Percentiles rank a stretch among this genome's conserved stretches.
Conservation (phyloP, 768 basidiomycete species). For the Termitomyces sp. region DNA sequence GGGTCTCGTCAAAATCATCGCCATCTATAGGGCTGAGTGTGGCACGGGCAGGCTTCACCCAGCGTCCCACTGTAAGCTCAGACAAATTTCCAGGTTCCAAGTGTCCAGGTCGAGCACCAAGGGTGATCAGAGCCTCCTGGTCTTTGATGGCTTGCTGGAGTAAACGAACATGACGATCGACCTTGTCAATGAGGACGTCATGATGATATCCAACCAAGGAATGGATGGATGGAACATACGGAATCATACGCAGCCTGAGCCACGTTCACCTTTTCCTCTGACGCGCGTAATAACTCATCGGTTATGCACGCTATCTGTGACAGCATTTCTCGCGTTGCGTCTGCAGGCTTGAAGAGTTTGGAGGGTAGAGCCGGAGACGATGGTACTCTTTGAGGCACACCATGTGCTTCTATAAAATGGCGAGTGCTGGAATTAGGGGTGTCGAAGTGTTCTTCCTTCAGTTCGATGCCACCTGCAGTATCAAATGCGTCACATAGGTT, state of each 20-base stretch:
- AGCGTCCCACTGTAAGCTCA: conserved; percentile 54
- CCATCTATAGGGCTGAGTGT: conserved; percentile 37
- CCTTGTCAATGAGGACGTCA: conserved; percentile 31
- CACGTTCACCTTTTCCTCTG: conserved; percentile 76
- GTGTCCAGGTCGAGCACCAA: conserved; percentile 28
- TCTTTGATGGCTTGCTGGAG: conserved; percentile 62
- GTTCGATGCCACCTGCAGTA: background rate
- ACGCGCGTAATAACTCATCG: conserved; percentile 55
- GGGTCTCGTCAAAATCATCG: conserved; percentile 12
- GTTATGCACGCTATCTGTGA: conserved; percentile 51
- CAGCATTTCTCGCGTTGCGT: conserved; percentile 45
- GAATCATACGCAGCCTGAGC: conserved; percentile 67
- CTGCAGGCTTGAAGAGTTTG: conserved; percentile 20
- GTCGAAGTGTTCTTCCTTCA: background rate
- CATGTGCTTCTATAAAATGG: background rate
- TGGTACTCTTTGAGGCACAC: background rate
- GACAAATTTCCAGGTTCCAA: conserved; percentile 49
- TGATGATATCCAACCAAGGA: conserved; percentile 1
- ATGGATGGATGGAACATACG: conserved; percentile 31
- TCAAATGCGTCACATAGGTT: background rate
- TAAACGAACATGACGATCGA: conserved; percentile 74
- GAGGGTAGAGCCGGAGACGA: conserved; percentile 17
- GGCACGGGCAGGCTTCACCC: conserved; percentile 37
- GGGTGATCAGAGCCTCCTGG: conserved; percentile 34
- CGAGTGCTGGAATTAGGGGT: background rate